Evolutionary conservation across 176 grass and related monocot genomes (phyloP), one percentile per base, ranked within the genome.

Genomic region (Raddia guianensis): DNA sequence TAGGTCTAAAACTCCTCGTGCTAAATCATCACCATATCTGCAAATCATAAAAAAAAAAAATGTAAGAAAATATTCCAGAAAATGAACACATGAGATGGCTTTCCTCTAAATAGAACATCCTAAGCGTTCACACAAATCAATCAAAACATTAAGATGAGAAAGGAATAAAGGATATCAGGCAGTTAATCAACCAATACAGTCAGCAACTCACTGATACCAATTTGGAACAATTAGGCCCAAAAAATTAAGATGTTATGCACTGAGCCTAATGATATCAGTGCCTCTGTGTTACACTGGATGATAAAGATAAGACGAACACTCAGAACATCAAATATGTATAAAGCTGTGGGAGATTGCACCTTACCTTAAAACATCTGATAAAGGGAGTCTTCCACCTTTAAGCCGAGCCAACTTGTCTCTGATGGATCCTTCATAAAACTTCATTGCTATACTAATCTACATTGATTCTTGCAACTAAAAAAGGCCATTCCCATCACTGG

Each of bases 381-480:
- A 88, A 85, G 90, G 65, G 53, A 95, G 84, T 72, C 83, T 95
- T 83, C 96, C 96, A 43, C 88, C 84, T 93, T 95, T 95, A 89
- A 88, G 88, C 67, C 76, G 72, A 73, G 96, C 86, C 96, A 93
- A 90, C 86, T 88, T 95, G 69, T 99, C 92, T 45, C 96, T 92
- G 4, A 99, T 5, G n/a, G 90, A 99, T 76, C 96, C 96, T 74
- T 99, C 96, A 15, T 99, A 95, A 83, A 93, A 99, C 83, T 75
- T 74, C 70, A 76, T 71, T 70, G 48, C 12, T 48, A 56, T 59
- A 63, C 91, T 11, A 65, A 49, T 9, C 65, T 99, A 27, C 27
- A 56, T 42, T 40, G 72, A 76, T 72, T 89, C 66, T 37, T 77
- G 58, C 78, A 71, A 82, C 66, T 62, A 73, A 59, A 56, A 85